Conservation (phyloP, 1,139 yeast species). For the Arxiozyma bovina region DNA sequence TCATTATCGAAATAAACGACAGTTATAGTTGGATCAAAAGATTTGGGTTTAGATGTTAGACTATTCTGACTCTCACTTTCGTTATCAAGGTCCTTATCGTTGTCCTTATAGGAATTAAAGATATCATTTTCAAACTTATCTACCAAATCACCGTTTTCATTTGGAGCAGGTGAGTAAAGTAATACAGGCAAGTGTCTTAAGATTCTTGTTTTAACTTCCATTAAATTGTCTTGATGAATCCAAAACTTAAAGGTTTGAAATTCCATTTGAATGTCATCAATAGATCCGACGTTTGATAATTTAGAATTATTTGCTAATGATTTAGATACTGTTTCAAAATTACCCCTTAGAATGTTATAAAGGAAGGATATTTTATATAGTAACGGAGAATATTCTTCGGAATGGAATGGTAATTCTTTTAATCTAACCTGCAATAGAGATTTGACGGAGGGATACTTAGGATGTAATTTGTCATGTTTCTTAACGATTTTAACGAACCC, state of each 20-base stretch:
- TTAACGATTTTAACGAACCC: conserved; percentile 92
- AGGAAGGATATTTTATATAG: conserved; percentile 73
- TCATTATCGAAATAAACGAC: conserved; percentile 82
- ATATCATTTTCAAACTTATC: conserved; percentile 29
- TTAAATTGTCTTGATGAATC: conserved; percentile 91
- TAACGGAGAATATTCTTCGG: conserved; percentile 90
- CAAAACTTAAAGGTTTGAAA: conserved; percentile 83
- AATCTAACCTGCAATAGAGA: conserved; percentile 83
- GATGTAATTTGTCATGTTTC: conserved; percentile 88
- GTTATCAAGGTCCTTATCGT: conserved; percentile 21
- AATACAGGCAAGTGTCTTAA: conserved; percentile 88
- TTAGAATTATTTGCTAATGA: conserved; percentile 28
- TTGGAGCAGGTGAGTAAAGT: conserved; percentile 48
- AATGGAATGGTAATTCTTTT: conserved; percentile 80
- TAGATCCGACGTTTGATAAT: conserved; percentile 24
- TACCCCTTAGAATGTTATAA: conserved; percentile 61
- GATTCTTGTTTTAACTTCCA: conserved; percentile 93
- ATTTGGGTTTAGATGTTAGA: conserved; percentile 33
- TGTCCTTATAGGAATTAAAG: conserved; percentile 31
- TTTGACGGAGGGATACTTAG: conserved; percentile 67
- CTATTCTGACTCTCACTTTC: conserved; percentile 34
- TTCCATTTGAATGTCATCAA: conserved; percentile 36
- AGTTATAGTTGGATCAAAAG: conserved; percentile 76
- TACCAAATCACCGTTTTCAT: conserved; percentile 29
- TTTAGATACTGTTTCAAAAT: conserved; percentile 22